Base-by-base conservation (phyloP, 169 alveolate species). In the Neospora caninum region DNA sequence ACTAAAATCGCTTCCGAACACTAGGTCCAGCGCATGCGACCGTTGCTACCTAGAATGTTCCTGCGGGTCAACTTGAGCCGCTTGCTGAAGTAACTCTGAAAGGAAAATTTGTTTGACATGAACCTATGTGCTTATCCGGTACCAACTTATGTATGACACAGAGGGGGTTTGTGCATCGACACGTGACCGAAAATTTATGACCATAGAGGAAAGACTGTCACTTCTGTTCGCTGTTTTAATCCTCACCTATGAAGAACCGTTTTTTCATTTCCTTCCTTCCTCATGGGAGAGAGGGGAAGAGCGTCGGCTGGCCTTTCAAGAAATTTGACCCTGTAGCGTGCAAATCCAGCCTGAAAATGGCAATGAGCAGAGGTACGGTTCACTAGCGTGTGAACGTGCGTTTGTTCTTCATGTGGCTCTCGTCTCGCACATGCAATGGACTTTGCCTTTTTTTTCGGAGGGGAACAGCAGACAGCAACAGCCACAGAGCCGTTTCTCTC, bases 331-430 rank as follows among this genome's bases (percentile, higher is more conserved):
- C 86, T 43, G 88, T 92, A 10, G 82, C 64, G 38, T 93, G 95
- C 91, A 93, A 93, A 88, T 93, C 95, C 34, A 87, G 82, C 43
- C 67, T 93, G 73, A 93, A 93, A 36, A 87, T 93, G 93, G 93
- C 95, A 16, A 87, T 87, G 69, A 93, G 93, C 93, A 69, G 95
- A 88, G 93, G 95, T 93, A 58, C 38, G 92, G 34, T 25, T 27
- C 78, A 64, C 27, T 49, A 22, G 27, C 58, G 58, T 49, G 58
- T 49, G 58, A 49, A 49, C 58, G 58, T 49, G 27, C 58, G 0
- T 49, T 22, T 49, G 9, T 49, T 49, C 58, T 49, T 49, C 58
- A 49, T 49, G 58, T 22, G 45, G 27, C 67, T 6, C 41, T 67
- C 0, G 13, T 22, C 29, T 36, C 38, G 53, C 70, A 53, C 43